A percentile compares a stretch with the other conserved stretches of the same genome.
phyloP scores from a whole-genome alignment of 257 asterid genomes.

The Parsonsia alboflavescens region DNA sequence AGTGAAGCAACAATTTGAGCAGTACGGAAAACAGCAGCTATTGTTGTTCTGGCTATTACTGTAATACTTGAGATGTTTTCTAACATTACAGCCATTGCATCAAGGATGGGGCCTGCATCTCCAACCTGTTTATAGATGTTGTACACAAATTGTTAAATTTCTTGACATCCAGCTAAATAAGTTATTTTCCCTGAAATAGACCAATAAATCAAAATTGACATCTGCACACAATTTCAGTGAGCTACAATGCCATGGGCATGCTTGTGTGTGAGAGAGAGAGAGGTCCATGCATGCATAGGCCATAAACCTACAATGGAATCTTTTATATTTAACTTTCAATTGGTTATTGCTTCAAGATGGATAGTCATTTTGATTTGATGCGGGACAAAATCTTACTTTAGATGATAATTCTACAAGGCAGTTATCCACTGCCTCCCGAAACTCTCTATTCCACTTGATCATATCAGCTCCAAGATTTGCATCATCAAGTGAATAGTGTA shows the following conservation, averaged over 20 bases:
- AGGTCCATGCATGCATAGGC: background rate
- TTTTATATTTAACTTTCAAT: background rate
- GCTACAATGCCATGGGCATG: background rate
- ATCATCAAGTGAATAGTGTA: conserved; percentile 76
- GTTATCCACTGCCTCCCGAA: conserved; percentile 76
- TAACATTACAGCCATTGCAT: conserved; percentile 80
- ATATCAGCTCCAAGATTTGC: conserved; percentile 64
- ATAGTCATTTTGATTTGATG: background rate
- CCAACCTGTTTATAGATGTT: conserved; percentile 58
- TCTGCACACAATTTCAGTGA: background rate
- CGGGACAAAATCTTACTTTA: conserved; percentile 41
- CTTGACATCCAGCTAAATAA: background rate
- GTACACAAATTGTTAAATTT: conserved; percentile 12
- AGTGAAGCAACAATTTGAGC: conserved; percentile 78
- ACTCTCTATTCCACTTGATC: conserved; percentile 65
- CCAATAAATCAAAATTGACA: background rate
- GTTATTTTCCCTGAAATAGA: background rate
- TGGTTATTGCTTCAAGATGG: background rate
- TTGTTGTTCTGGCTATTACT: conserved; percentile 74
- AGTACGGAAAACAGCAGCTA: conserved; percentile 69
- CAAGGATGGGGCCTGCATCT: conserved; percentile 88
- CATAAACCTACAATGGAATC: background rate
- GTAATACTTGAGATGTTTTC: conserved; percentile 81
- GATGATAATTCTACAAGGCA: conserved; percentile 73
- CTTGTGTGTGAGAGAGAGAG: background rate